Percentiles rank a stretch among this genome's conserved stretches.
Conservation (phyloP, 768 basidiomycete species). For the Xanthoconium stramineum region DNA sequence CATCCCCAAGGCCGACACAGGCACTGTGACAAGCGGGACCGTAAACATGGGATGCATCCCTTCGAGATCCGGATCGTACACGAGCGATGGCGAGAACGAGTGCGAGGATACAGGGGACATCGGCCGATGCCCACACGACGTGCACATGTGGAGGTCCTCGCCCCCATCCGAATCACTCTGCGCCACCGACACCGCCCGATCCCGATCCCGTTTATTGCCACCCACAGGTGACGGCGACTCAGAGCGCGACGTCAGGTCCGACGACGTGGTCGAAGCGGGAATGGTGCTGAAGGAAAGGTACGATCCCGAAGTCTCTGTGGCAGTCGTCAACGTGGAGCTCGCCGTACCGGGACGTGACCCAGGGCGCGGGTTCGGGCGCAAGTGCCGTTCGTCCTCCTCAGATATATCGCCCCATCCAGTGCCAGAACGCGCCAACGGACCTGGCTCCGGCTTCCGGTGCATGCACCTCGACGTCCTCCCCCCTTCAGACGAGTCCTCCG, state of each 20-base stretch:
- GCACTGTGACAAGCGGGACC: slow-evolving; percentile 26
- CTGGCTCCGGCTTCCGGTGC: slow-evolving; percentile 5
- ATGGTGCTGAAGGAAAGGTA: slow-evolving; percentile 22
- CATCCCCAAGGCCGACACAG: slow-evolving; percentile 1
- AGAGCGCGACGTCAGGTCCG: slow-evolving; percentile 15
- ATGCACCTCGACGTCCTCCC: background rate
- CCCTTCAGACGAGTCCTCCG: background rate
- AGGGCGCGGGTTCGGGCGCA: background rate
- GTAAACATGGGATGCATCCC: slow-evolving; percentile 30
- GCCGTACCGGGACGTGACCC: slow-evolving; percentile 19
- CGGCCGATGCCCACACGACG: slow-evolving; percentile 20
- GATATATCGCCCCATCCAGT: background rate
- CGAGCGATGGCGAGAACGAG: background rate
- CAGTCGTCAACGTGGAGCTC: slow-evolving; percentile 19
- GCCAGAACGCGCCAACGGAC: slow-evolving; percentile 3
- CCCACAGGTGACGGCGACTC: slow-evolving; percentile 8
- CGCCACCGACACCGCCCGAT: background rate
- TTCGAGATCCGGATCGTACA: background rate
- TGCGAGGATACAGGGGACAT: background rate
- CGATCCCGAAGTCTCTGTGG: slow-evolving; percentile 20
- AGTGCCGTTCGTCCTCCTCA: slow-evolving; percentile 10
- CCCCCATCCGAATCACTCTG: background rate
- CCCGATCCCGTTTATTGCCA: background rate
- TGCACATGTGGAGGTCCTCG: slow-evolving; percentile 3
- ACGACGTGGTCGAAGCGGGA: slow-evolving; percentile 13